A percentile compares a stretch with the other conserved stretches of the same genome.
phyloP scores from a whole-genome alignment of 23 red algal species.

The Porphyridium purpureum region DNA sequence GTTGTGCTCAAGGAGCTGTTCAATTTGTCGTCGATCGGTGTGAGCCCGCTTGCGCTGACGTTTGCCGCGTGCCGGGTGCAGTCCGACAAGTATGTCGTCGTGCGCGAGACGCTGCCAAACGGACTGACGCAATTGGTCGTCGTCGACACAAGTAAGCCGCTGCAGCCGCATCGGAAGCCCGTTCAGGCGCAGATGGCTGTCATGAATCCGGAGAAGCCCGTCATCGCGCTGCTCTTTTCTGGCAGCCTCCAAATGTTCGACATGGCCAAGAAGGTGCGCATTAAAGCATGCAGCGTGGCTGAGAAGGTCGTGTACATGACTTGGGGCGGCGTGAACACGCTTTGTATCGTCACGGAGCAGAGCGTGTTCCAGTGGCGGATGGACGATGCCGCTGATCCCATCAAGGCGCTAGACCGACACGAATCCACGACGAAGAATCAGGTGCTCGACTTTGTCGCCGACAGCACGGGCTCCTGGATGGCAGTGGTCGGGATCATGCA shows the following conservation, averaged over 20 bases:
- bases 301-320: constrained; percentile 50
- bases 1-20: too few species aligned
- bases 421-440: constrained; percentile 29
- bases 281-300: constrained; percentile 11
- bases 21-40: constrained; percentile 64
- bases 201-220: constrained; percentile 28
- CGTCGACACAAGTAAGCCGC: constrained; percentile 37
- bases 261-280: constrained; percentile 21
- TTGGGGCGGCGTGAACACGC: constrained; percentile 29
- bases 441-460: constrained; percentile 43
- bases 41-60: constrained; percentile 40
- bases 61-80: constrained; percentile 44
- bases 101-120: constrained; percentile 26
- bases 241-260: constrained; percentile 49
- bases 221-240: constrained; percentile 40
- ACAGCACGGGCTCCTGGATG: constrained; percentile 29
- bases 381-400: constrained; percentile 1
- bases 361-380: constrained; percentile 62
- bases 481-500: constrained; percentile 28
- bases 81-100: constrained; percentile 40
- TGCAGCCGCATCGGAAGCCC: constrained; percentile 31
- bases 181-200: constrained; percentile 63
- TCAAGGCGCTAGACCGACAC: constrained; percentile 32
- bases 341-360: constrained; percentile 49
- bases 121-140: constrained; percentile 24